A percentile compares a stretch with the other conserved stretches of the same genome.
These are phyloP conservation scores for Trichoderma orchidacearum DNA, from an alignment of 495 filamentous ascomycete genomes.

Conservation along the genomic window DNA sequence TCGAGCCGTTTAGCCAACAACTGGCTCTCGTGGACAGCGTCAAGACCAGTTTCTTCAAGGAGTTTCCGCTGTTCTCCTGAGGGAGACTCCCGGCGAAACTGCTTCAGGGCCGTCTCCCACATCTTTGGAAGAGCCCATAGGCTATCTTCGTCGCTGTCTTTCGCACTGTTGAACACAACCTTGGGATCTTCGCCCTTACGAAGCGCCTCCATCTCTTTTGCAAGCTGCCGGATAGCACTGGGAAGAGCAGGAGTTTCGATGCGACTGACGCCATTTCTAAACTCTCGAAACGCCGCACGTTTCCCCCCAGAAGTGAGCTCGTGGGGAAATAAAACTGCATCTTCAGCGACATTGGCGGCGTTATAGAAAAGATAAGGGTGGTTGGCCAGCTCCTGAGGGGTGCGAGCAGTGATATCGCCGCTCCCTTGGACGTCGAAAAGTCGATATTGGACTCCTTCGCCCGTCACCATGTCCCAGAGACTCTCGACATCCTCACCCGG, in stretches of 20 bases:
- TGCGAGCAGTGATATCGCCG: slow-evolving; percentile 6
- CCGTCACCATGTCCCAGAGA: slow-evolving; percentile 22
- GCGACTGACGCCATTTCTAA: slow-evolving; percentile 10
- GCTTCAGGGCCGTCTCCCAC: background rate
- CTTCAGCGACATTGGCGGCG: slow-evolving; percentile 31
- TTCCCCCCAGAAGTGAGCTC: slow-evolving; percentile 12
- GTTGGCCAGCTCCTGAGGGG: slow-evolving; percentile 1
- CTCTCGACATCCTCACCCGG: slow-evolving; percentile 22
- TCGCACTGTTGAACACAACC: background rate
- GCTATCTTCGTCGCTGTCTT: background rate
- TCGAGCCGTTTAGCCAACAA: background rate
- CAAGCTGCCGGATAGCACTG: background rate
- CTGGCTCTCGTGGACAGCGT: background rate
- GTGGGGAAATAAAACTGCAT: slow-evolving; percentile 31
- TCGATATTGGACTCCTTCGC: slow-evolving; percentile 12
- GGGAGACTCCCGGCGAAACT: background rate
- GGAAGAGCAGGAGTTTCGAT: background rate
- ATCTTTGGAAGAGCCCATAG: background rate
- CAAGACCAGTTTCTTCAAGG: background rate
- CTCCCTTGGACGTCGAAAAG: slow-evolving; percentile 5
- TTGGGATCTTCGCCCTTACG: background rate
- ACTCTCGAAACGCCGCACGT: slow-evolving; percentile 20
- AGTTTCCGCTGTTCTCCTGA: background rate
- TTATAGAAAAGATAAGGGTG: slow-evolving; percentile 23
- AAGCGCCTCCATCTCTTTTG: background rate